phyloP scores from a whole-genome alignment of 495 filamentous ascomycete genomes.

The Paragyromitra xinjiangensis region DNA sequence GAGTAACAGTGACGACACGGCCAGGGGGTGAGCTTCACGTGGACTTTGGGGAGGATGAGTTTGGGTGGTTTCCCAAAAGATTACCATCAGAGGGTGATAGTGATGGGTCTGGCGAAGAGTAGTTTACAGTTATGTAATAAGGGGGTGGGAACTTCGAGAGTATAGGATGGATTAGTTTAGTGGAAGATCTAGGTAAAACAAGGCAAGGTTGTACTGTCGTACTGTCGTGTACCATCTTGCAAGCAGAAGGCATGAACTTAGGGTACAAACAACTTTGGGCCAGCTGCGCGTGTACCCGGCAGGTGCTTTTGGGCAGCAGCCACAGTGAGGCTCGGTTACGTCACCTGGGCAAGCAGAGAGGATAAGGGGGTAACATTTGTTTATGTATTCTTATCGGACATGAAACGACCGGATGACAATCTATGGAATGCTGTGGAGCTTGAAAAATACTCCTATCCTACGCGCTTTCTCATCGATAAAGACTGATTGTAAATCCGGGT shows the following conservation, averaged over 20 bases:
- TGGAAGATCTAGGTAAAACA: conserved; percentile 16
- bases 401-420: conserved; percentile 31
- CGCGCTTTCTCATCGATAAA: conserved; percentile 13
- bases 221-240: not conserved
- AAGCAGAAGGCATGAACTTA: not conserved
- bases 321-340: conserved; percentile 46
- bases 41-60: conserved; percentile 65
- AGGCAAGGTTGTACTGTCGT: not conserved
- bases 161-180: conserved; percentile 12
- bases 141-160: not conserved
- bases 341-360: conserved; percentile 30
- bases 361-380: conserved; percentile 21
- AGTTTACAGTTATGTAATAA: conserved; percentile 3
- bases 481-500: conserved; percentile 11
- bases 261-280: not conserved
- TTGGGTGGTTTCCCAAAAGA: conserved; percentile 78
- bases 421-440: conserved; percentile 30
- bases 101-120: conserved; percentile 51
- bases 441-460: conserved; percentile 18
- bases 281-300: conserved; percentile 32
- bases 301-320: conserved; percentile 6
- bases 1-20: conserved; percentile 71
- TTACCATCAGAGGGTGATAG: conserved; percentile 64
- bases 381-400: conserved; percentile 35
- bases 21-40: conserved; percentile 76